phyloP scores from a whole-genome alignment of 192 early-diverging fungal species.

The Coemansia sp. region DNA sequence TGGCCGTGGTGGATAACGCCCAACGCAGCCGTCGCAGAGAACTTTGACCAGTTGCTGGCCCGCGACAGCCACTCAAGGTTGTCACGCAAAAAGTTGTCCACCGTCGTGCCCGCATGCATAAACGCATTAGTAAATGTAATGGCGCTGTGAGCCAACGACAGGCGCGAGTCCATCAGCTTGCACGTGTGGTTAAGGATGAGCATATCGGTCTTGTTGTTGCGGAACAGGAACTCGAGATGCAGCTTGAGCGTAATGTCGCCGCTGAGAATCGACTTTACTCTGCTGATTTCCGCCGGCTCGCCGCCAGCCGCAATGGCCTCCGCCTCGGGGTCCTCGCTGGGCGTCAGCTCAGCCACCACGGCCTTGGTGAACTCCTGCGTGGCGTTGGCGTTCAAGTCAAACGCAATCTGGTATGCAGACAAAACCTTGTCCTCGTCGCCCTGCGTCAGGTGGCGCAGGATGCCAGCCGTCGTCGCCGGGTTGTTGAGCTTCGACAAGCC shows the following conservation, averaged over 20 bases:
- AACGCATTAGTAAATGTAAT: constrained; percentile 97
- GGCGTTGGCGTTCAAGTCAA: constrained; percentile 95
- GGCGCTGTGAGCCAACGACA: constrained; percentile 92
- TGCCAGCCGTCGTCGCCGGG: constrained; percentile 66
- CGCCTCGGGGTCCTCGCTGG: constrained; percentile 10
- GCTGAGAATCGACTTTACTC: constrained; percentile 79
- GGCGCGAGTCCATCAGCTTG: constrained; percentile 86
- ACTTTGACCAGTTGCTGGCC: constrained; percentile 99
- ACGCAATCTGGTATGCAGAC: constrained; percentile 96
- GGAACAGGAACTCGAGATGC: constrained; percentile 91
- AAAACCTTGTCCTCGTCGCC: constrained; percentile 65
- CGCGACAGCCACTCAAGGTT: constrained; percentile 97
- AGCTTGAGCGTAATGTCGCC: constrained; percentile 91
- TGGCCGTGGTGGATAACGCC: constrained; percentile 99
- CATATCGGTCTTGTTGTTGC: constrained; percentile 96
- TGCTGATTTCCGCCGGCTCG: constrained; percentile 43
- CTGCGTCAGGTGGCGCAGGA: constrained; percentile 68
- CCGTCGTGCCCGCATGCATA: constrained; percentile 97
- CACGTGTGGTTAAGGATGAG: constrained; percentile 91
- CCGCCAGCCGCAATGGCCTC: not conserved
- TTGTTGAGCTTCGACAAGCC: constrained; percentile 92
- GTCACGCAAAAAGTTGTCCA: constrained; percentile 95
- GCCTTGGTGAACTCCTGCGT: constrained; percentile 95
- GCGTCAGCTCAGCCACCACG: constrained; percentile 61
- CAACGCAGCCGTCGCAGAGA: constrained; percentile 94